Base-by-base conservation (phyloP, 2,329 filamentous ascomycete genomes). In the Davidsoniella eucalypti region DNA sequence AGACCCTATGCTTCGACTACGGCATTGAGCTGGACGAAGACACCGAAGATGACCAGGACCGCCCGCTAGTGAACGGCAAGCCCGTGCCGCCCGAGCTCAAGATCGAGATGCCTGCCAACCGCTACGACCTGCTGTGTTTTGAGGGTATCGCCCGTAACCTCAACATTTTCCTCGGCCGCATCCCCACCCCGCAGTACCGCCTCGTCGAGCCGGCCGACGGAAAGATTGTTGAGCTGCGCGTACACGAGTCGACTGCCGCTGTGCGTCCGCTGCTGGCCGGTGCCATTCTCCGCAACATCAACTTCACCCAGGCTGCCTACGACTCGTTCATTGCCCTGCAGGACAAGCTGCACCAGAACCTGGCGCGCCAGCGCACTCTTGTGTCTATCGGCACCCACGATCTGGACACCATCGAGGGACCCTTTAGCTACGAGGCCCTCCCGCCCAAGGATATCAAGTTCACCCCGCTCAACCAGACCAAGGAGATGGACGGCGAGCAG, bases 341-440 rank as follows among this genome's bases (percentile, higher is more conserved):
- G 69, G 93, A 98, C 69, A 98, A 98, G 71, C 77, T 98, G 44
- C 92, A 98, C 69, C 84, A 90, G 64, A 98, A 98, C 63, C 71
- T 98, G 57, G 93, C 92, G 45, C 80, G 92, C 55, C 85, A 96
- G 66, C 74, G 92, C 59, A 95, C 90, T 1, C 69, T 98, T 44
- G 90, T 95, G n/a, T 84, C 90, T 18, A 95, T 98, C 61, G 92
- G 92, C 58, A 98, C 92, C 3, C 92, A 98, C 66, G 90, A 98
- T 63, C 72, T 96, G 56, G 88, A 96, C 63, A 95, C 86, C 16
- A 72, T 98, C 58, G 72, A 94, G 65, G 92, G 88, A 0, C 92
- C 92, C 44, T 98, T 98, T 75, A 88, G 87, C 52, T 98, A 98
- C 62, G 90, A 96, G 67, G 92, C 92, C 16, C 75, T 90, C 29